A percentile compares a stretch with the other conserved stretches of the same genome.
Conservation (phyloP, 2,329 filamentous ascomycete genomes). For the Pezicula radicicola region DNA sequence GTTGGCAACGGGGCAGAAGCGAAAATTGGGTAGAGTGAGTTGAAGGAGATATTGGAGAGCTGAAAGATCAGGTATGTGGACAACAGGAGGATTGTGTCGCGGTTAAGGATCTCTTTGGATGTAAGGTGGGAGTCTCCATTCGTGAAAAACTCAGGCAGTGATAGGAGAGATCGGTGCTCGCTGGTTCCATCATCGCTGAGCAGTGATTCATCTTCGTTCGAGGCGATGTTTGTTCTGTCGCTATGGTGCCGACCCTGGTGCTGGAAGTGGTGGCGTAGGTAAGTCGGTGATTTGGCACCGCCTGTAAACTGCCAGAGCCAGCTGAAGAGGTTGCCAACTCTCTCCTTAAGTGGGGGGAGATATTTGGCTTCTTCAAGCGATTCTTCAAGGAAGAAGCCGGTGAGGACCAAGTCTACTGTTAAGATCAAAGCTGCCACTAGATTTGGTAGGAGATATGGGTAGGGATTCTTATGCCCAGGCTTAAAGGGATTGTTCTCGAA, state of each 20-base stretch:
- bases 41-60: conserved; percentile 90
- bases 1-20: conserved; percentile 71
- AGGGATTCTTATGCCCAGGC: conserved; percentile 50
- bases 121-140: conserved; percentile 46
- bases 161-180: conserved; percentile 24
- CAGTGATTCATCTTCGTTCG: conserved; percentile 34
- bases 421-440: conserved; percentile 73
- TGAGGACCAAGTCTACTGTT: conserved; percentile 66
- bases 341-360: conserved; percentile 55
- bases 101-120: conserved; percentile 64
- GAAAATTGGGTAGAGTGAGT: conserved; percentile 93
- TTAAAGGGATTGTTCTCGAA: conserved; percentile 49
- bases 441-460: conserved; percentile 86
- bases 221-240: conserved; percentile 36
- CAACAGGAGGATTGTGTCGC: conserved; percentile 79
- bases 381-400: conserved; percentile 82
- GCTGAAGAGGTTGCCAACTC: conserved; percentile 57
- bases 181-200: conserved; percentile 15
- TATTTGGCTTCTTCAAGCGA: conserved; percentile 67
- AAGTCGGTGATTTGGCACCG: conserved; percentile 52
- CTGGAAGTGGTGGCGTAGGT: conserved; percentile 40
- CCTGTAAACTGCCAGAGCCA: conserved; percentile 70
- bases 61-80: conserved; percentile 90
- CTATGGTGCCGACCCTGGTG: conserved; percentile 24
- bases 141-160: conserved; percentile 34